These are phyloP conservation scores for Aspergillus novoparasiticus DNA, from an alignment of 2,329 filamentous ascomycete species.

Conservation along the genomic window DNA sequence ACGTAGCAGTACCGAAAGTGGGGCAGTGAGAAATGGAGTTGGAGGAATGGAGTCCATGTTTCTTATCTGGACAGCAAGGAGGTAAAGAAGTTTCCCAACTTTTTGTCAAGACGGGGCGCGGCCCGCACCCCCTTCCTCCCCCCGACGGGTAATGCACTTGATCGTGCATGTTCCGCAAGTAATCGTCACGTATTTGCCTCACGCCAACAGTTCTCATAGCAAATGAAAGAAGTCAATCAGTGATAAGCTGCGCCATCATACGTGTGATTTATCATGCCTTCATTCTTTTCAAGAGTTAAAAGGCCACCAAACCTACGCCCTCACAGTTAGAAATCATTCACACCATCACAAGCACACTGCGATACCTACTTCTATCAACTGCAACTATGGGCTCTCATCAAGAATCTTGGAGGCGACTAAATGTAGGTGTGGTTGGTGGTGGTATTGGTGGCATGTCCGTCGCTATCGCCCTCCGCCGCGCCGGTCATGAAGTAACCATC, in stretches of 20 bases:
- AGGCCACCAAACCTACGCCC: background rate
- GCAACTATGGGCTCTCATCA: constrained; percentile 17
- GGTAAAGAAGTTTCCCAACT: background rate
- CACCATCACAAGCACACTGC: background rate
- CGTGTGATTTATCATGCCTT: background rate
- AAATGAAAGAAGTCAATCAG: background rate
- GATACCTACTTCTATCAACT: background rate
- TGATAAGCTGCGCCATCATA: background rate
- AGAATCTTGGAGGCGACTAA: constrained; percentile 49
- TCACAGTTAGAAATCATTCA: background rate
- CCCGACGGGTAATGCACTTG: background rate
- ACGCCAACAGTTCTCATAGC: background rate
- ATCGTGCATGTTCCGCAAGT: background rate
- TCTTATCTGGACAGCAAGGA: background rate
- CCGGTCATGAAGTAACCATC: constrained; percentile 61
- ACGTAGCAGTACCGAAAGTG: background rate
- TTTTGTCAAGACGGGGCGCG: background rate
- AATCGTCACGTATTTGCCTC: background rate
- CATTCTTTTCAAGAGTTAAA: background rate
- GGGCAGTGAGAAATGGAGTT: background rate
- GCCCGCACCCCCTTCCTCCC: background rate
- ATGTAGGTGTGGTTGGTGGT: constrained; percentile 52
- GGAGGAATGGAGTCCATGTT: background rate
- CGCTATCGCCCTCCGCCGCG: constrained; percentile 55
- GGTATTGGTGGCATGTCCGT: constrained; percentile 57